A percentile compares a stretch with the other conserved stretches of the same genome.
Conservation (phyloP, 208 protist species). For the Crithidia thermophila region DNA sequence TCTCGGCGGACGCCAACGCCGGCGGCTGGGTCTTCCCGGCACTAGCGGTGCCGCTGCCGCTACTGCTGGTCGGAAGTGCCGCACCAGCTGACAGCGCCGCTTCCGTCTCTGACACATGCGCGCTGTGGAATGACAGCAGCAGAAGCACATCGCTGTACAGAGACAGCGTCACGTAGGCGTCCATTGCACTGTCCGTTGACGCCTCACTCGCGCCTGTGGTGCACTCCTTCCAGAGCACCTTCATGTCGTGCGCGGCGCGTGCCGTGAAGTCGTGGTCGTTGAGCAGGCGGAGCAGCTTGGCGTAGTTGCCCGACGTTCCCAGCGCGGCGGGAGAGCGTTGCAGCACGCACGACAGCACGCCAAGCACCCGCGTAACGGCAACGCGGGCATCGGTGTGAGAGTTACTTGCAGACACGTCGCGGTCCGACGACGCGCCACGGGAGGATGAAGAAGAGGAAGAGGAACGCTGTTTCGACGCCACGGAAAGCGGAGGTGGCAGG, state of each 20-base stretch:
- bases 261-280: slow-evolving; percentile 14
- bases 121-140: slow-evolving; percentile 14
- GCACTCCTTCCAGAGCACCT: slow-evolving; percentile 18
- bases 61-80: too few relatives aligned
- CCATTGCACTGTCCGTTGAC: too few relatives aligned
- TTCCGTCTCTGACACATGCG: background rate
- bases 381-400: background rate
- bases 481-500: background rate
- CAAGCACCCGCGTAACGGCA: background rate
- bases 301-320: slow-evolving; percentile 2
- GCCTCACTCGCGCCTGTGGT: background rate
- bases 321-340: slow-evolving; percentile 11
- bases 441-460: background rate
- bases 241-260: slow-evolving; percentile 8
- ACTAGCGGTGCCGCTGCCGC: too few relatives aligned
- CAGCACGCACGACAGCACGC: slow-evolving; percentile 4
- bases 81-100: too few relatives aligned
- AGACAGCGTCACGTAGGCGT: slow-evolving; percentile 1
- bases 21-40: too few relatives aligned
- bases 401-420: too few relatives aligned
- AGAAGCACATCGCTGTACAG: slow-evolving; percentile 34
- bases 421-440: too few relatives aligned
- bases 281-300: slow-evolving; percentile 15
- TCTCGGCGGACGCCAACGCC: background rate
- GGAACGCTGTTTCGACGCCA: background rate